These are phyloP conservation scores for Citropsis articulata DNA, from an alignment of 345 rosid species.

Conservation along the genomic window DNA sequence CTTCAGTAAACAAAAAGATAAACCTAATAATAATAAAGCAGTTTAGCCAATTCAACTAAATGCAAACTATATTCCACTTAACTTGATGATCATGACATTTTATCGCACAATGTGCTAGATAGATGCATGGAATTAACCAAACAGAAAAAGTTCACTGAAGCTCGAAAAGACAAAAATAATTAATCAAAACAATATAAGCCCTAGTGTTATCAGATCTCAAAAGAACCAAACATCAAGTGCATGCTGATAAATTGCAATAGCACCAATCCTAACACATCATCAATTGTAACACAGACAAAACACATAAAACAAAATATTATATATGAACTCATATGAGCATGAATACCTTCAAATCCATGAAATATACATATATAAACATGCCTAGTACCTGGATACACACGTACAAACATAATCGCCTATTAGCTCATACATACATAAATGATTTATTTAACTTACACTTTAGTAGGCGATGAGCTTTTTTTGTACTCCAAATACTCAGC, in stretches of 20 bases:
- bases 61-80: not conserved
- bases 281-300: not conserved
- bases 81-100: not conserved
- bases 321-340: not conserved
- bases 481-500: constrained; percentile 70
- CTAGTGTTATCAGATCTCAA: not conserved
- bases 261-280: not conserved
- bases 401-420: not conserved
- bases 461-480: constrained; percentile 42
- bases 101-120: not conserved
- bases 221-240: not conserved
- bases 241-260: not conserved
- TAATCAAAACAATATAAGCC: not conserved
- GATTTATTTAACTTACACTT: constrained; percentile 51
- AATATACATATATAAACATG: not conserved
- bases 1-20: not conserved
- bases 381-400: not conserved
- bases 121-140: not conserved
- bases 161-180: not conserved
- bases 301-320: not conserved
- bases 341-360: not conserved
- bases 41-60: not conserved
- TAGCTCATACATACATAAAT: not conserved
- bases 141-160: not conserved
- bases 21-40: too few relatives aligned